Percentiles rank a stretch among this genome's conserved stretches.
phyloP scores from a whole-genome alignment of 23 red algal genomes.

The Rhodosorus marinus region DNA sequence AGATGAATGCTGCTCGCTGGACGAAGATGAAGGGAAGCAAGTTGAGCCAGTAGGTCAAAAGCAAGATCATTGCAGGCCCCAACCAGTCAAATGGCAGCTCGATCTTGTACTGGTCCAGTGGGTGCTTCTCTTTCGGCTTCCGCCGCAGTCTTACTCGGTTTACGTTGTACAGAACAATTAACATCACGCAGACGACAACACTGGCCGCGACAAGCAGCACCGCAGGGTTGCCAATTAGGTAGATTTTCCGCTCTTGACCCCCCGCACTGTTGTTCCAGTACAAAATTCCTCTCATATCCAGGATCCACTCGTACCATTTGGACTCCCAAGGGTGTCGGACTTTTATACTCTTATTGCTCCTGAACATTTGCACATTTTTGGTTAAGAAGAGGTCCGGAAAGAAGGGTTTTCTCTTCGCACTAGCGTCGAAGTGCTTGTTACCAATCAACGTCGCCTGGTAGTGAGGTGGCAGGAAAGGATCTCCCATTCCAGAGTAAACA shows the following conservation, averaged over 20 bases:
- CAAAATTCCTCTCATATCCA: constrained; percentile 48
- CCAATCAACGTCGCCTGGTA: constrained; percentile 51
- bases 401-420: too few species aligned
- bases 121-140: too few species aligned
- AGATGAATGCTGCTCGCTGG: constrained; percentile 80
- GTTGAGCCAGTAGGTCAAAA: constrained; percentile 64
- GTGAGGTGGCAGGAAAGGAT: constrained; percentile 38
- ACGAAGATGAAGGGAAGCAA: constrained; percentile 75
- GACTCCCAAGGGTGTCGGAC: constrained; percentile 60
- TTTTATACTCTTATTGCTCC: constrained; percentile 28
- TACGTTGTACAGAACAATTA: too few species aligned
- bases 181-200: too few species aligned
- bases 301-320: constrained; percentile 75
- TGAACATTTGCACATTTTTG: constrained; percentile 52
- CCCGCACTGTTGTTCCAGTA: constrained; percentile 31
- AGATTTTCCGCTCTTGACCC: constrained; percentile 38
- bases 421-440: too few species aligned
- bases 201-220: too few species aligned
- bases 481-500: constrained; percentile 45
- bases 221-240: constrained; percentile 75
- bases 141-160: too few species aligned
- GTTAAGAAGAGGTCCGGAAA: constrained; percentile 20
- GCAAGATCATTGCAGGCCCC: constrained; percentile 11
- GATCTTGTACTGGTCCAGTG: too few species aligned
- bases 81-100: constrained; percentile 12